Evolutionary conservation across 2,329 filamentous ascomycete genomes (phyloP), one percentile per base, ranked within the genome.

Genomic region (Aurifilum marmelostoma): DNA sequence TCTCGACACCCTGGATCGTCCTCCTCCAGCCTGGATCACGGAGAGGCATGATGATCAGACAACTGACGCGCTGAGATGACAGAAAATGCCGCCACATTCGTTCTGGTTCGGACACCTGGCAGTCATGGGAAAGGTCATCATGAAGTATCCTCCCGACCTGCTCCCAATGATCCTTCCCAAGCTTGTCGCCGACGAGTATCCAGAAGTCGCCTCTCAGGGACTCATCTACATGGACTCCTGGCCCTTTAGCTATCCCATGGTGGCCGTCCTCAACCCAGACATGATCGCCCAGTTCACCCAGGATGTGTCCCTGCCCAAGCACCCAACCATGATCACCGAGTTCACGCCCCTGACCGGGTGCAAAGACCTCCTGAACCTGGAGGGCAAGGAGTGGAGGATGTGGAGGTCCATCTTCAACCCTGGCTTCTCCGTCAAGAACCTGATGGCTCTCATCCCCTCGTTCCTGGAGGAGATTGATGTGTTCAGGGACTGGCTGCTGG

Each of bases 371-470:
- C 74, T 82, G 34, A 75, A 75, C 32, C 70, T 77, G 16, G 78
- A 82, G 27, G 81, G 81, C 2, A 72, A 74, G 18, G 75, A 78
- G 64, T 83, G 81, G 81, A 80, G 79, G 71, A 71, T 65, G 54
- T 75, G 75, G 72, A 73, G 79, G 63, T 72, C 71, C 50, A 71
- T 78, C 43, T 81, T 81, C 74, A 81, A 80, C 70, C 78, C 77
- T 3, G 80, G 79, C 7, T 82, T 82, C 71, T 77, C 78, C 0
- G 73, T 74, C 14, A 76, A 74, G 67, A 80, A 81, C 68, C 67
- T 82, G 39, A 73, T 79, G 62, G 75, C 76, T 0, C 70, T 81
- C n/a, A 74, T 79, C 2, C 78, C 79, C 1, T 71, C 21, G 63
- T 74, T 50, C 60, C 63, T 71, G n/a, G 68, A 69, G 27, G 68